Conservation (phyloP, 2,329 filamentous ascomycete genomes). For the Emmonsiellopsis sp. region DNA sequence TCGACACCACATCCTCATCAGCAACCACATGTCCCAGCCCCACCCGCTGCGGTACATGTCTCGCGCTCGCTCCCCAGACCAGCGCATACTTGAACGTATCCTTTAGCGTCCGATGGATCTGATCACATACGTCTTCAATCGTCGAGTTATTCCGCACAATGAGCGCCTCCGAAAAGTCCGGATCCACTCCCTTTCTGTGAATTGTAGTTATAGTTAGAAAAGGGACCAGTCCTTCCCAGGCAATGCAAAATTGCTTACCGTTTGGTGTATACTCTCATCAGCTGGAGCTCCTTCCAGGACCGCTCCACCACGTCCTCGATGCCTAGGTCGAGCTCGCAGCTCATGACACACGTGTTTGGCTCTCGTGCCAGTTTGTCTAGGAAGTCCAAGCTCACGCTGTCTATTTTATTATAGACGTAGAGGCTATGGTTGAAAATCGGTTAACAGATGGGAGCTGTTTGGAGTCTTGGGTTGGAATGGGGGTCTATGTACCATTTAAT, state of each 20-base stretch:
- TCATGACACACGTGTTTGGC: conserved; percentile 93
- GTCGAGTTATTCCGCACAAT: conserved; percentile 83
- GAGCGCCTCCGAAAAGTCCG: conserved; percentile 80
- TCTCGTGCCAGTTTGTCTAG: conserved; percentile 87
- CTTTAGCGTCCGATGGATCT: conserved; percentile 87
- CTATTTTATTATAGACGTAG: conserved; percentile 99
- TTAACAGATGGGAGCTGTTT: too few relatives aligned
- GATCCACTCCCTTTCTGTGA: conserved; percentile 72
- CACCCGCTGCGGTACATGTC: conserved; percentile 88
- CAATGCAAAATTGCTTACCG: conserved; percentile 27
- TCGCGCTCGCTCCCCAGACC: conserved; percentile 93
- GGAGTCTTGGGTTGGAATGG: not conserved
- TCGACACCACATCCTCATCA: conserved; percentile 61
- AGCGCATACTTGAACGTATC: conserved; percentile 98
- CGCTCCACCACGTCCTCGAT: conserved; percentile 88
- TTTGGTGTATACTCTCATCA: conserved; percentile 95
- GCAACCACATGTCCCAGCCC: conserved; percentile 71
- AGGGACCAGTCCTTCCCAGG: not conserved
- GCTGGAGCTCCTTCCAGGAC: conserved; percentile 83
- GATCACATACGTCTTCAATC: conserved; percentile 95
- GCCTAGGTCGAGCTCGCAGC: conserved; percentile 88
- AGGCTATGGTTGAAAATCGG: conserved; percentile 41
- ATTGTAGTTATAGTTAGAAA: not conserved
- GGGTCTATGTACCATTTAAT: conserved; percentile 54
- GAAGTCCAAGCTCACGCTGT: conserved; percentile 86